A percentile compares a stretch with the other conserved stretches of the same genome.
Evolutionary conservation across 495 filamentous ascomycete genomes (phyloP).

Genomic region (Apodospora peruviana): DNA sequence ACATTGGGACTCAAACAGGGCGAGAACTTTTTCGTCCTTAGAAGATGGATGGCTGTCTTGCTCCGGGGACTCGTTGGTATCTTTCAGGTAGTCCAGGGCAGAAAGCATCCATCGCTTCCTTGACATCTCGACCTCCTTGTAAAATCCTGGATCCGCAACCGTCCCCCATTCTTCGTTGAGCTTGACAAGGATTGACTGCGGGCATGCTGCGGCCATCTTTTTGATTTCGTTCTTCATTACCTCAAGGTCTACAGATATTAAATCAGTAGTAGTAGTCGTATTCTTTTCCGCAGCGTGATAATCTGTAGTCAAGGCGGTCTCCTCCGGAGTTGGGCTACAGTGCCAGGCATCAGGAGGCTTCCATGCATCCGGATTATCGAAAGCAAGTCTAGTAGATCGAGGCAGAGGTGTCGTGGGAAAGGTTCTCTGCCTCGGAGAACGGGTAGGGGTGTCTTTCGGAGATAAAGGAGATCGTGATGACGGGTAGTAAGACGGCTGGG

Average conservation of each 20-base stretch:
- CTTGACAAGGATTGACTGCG: constrained; percentile 36
- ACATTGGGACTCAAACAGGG: constrained; percentile 41
- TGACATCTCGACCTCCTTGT: constrained; percentile 33
- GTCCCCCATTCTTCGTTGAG: constrained; percentile 38
- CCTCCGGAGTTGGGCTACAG: constrained; percentile 15
- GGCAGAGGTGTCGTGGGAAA: not conserved
- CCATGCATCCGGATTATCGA: constrained; percentile 34
- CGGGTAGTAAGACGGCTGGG: no score
- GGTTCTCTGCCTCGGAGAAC: not conserved
- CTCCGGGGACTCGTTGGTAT: not conserved
- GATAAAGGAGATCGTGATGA: no score
- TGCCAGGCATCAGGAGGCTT: constrained; percentile 18
- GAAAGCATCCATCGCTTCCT: constrained; percentile 43
- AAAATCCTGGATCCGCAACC: constrained; percentile 31
- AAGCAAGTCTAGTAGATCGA: constrained; percentile 7
- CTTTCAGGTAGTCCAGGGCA: constrained; percentile 22
- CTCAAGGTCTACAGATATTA: constrained; percentile 21
- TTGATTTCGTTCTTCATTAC: constrained; percentile 34
- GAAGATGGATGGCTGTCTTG: not conserved
- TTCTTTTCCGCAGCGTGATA: constrained; percentile 6
- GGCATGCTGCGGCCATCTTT: constrained; percentile 38
- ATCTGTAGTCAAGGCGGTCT: constrained; percentile 5
- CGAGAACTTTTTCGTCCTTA: constrained; percentile 22
- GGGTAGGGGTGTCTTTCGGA: not conserved
- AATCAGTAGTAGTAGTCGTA: constrained; percentile 2